These are phyloP conservation scores for Prunella vulgaris DNA, from an alignment of 257 asterid genomes.

Conservation along the genomic window DNA sequence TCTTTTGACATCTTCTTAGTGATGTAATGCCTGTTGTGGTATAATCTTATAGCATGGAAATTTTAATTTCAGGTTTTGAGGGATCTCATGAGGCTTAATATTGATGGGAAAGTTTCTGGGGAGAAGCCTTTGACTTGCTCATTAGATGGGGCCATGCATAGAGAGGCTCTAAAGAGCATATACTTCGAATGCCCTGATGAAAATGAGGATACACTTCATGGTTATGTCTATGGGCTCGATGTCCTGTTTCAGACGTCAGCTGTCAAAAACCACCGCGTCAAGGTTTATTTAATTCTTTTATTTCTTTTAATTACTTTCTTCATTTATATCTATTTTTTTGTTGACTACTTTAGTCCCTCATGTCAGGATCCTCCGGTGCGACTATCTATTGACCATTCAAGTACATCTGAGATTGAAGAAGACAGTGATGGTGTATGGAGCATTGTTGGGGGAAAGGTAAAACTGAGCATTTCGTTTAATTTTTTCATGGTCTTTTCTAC, in stretches of 20 bases:
- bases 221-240: conserved; percentile 50
- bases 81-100: conserved; percentile 47
- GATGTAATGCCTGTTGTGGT: too few relatives aligned
- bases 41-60: too few relatives aligned
- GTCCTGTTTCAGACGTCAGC: conserved; percentile 32
- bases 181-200: conserved; percentile 47
- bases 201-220: conserved; percentile 37
- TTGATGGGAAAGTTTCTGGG: conserved; percentile 64
- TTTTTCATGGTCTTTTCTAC: conserved; percentile 3
- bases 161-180: conserved; percentile 33
- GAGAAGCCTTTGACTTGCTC: conserved; percentile 48
- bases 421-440: conserved; percentile 81
- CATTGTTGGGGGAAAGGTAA: conserved; percentile 95
- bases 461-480: too few relatives aligned
- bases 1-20: too few relatives aligned
- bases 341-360: conserved; percentile 13
- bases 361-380: conserved; percentile 69
- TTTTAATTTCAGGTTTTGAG: conserved; percentile 47
- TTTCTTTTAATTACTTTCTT: neutral
- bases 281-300: conserved; percentile 35
- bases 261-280: conserved; percentile 39
- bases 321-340: neutral
- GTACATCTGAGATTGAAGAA: conserved; percentile 72
- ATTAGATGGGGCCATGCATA: conserved; percentile 26
- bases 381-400: conserved; percentile 58